Percentiles rank a stretch among this genome's conserved stretches.
phyloP scores from a whole-genome alignment of 2,329 filamentous ascomycete species.

The Dissoconium aciculare region DNA sequence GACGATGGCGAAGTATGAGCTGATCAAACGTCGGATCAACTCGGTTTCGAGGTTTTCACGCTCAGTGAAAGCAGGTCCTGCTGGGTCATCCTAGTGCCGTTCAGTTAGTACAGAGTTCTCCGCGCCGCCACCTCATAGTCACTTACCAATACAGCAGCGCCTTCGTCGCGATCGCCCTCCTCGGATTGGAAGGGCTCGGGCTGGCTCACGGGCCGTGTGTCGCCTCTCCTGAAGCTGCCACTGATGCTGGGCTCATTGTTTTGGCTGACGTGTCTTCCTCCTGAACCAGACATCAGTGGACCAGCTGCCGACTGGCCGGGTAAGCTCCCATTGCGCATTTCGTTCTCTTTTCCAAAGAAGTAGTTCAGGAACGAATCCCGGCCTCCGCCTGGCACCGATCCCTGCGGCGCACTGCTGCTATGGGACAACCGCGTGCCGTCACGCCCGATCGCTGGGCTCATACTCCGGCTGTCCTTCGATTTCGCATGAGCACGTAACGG shows the following conservation, averaged over 20 bases:
- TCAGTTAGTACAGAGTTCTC: constrained; percentile 3
- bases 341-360: constrained; percentile 92
- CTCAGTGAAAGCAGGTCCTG: constrained; percentile 66
- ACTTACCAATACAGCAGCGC: constrained; percentile 16
- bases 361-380: constrained; percentile 94
- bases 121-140: too few relatives aligned
- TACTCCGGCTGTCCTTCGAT: constrained; percentile 51
- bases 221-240: constrained; percentile 64
- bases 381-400: constrained; percentile 10
- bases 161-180: constrained; percentile 34
- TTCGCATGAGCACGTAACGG: constrained; percentile 36
- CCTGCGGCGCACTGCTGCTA: constrained; percentile 5
- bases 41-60: constrained; percentile 96
- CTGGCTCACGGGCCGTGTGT: constrained; percentile 33
- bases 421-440: constrained; percentile 22
- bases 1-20: constrained; percentile 98
- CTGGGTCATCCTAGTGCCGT: constrained; percentile 15
- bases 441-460: constrained; percentile 62
- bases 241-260: constrained; percentile 66
- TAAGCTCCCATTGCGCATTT: constrained; percentile 26
- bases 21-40: constrained; percentile 88
- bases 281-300: constrained; percentile 27
- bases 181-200: constrained; percentile 31
- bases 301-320: constrained; percentile 25
- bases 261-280: constrained; percentile 58